phyloP scores from a whole-genome alignment of 306 rosid species.

The Lathyrus sativus region DNA sequence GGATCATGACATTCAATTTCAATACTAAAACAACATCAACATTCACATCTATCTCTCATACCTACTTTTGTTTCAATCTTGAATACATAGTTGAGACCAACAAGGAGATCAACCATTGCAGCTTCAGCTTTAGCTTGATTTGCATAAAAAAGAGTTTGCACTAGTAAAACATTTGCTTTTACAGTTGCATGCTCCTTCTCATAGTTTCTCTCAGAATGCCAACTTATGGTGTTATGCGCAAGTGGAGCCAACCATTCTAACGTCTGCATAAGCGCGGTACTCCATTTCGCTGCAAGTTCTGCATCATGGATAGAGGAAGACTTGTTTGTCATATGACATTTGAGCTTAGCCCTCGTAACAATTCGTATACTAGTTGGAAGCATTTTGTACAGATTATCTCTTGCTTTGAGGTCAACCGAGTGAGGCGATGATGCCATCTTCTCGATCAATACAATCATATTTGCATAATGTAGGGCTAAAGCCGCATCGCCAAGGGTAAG shows the following conservation, averaged over 20 bases:
- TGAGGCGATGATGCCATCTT: conserved; percentile 64
- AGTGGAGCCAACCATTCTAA: conserved; percentile 86
- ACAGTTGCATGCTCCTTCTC: conserved; percentile 59
- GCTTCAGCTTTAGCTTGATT: conserved; percentile 72
- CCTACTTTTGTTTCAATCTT: conserved; percentile 42
- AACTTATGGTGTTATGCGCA: conserved; percentile 71
- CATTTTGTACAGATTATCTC: conserved; percentile 77
- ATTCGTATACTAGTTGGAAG: conserved; percentile 58
- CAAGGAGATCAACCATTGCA: conserved; percentile 76
- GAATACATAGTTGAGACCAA: conserved; percentile 74
- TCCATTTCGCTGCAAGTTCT: conserved; percentile 62
- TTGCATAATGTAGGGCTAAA: conserved; percentile 79
- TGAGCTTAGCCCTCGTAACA: conserved; percentile 63
- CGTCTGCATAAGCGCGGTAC: conserved; percentile 39
- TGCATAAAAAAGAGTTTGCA: conserved; percentile 83
- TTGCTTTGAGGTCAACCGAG: conserved; percentile 53
- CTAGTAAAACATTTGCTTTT: conserved; percentile 54
- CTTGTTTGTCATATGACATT: conserved; percentile 40
- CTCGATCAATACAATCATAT: conserved; percentile 65
- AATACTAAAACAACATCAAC: too few relatives aligned
- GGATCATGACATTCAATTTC: too few relatives aligned
- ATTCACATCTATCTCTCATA: conserved; percentile 39
- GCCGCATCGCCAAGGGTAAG: conserved; percentile 72
- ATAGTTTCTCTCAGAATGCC: conserved; percentile 80
- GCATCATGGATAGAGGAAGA: conserved; percentile 47